Percentiles rank a stretch among this genome's conserved stretches.
These are phyloP conservation scores for Trichophyton simii DNA, from an alignment of 2,329 filamentous ascomycete species.

Conservation along the genomic window DNA sequence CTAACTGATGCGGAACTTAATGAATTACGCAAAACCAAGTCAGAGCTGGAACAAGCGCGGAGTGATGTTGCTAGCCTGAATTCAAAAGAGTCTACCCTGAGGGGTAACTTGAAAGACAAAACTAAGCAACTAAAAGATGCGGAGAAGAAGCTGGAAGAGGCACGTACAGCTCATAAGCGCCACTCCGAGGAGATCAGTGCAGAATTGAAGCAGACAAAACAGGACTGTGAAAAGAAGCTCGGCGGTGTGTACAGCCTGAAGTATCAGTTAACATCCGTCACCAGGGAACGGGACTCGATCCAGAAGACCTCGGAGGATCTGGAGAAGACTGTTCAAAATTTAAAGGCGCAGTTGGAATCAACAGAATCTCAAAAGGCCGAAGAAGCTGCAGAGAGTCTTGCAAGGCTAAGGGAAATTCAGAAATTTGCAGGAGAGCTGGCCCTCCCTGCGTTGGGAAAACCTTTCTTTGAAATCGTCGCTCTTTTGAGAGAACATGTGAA, in stretches of 20 bases:
- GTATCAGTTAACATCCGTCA: slow-evolving; percentile 22
- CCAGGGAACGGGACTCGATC: slow-evolving; percentile 23
- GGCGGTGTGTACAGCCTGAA: slow-evolving; percentile 27
- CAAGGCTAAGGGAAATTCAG: slow-evolving; percentile 28
- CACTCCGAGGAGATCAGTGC: slow-evolving; percentile 25
- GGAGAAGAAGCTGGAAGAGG: slow-evolving; percentile 22
- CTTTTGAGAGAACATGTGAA: neutral
- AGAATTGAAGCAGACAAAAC: slow-evolving; percentile 27
- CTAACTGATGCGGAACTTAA: slow-evolving; percentile 13
- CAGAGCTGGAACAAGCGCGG: slow-evolving; percentile 10
- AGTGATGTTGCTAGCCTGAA: neutral
- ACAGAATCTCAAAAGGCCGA: slow-evolving; percentile 26
- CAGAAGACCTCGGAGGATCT: slow-evolving; percentile 25
- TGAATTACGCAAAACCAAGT: slow-evolving; percentile 14
- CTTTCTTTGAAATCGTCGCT: slow-evolving; percentile 26
- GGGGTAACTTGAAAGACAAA: slow-evolving; percentile 24
- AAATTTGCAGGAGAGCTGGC: slow-evolving; percentile 27
- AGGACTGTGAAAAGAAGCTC: slow-evolving; percentile 24
- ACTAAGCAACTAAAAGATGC: slow-evolving; percentile 25
- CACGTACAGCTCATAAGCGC: slow-evolving; percentile 22
- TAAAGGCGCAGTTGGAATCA: slow-evolving; percentile 28
- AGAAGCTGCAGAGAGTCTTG: slow-evolving; percentile 25
- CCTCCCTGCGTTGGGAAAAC: slow-evolving; percentile 21
- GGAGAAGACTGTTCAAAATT: slow-evolving; percentile 24
- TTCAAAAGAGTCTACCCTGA: slow-evolving; percentile 2